Evolutionary conservation across 2,329 filamentous ascomycete species (phyloP).

Genomic region (Colletotrichum orbiculare): DNA sequence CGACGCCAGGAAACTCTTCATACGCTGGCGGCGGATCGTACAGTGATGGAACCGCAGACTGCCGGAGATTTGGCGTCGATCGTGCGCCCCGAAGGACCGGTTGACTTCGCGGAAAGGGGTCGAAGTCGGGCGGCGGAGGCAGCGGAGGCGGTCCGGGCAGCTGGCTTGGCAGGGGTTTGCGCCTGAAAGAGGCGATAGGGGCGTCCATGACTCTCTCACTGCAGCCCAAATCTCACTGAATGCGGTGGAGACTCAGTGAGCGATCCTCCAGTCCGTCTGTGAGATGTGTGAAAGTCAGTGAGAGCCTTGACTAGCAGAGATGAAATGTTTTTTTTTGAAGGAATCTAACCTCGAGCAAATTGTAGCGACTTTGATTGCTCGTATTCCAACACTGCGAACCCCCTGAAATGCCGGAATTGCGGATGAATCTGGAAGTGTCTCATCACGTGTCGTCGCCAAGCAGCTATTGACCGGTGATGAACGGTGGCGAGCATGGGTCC

Average conservation of each 20-base stretch:
- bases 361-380: background rate
- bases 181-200: slow-evolving; percentile 16
- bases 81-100: slow-evolving; percentile 23
- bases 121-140: slow-evolving; percentile 33
- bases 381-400: slow-evolving; percentile 16
- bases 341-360: background rate
- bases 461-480: slow-evolving; percentile 5
- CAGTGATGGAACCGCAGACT: slow-evolving; percentile 8
- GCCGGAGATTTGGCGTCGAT: slow-evolving; percentile 33
- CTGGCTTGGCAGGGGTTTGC: slow-evolving; percentile 33
- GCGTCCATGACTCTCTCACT: slow-evolving; percentile 24
- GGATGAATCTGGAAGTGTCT: slow-evolving; percentile 36
- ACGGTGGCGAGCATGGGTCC: slow-evolving; percentile 16
- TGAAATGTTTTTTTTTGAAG: background rate
- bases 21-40: slow-evolving; percentile 26
- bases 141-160: slow-evolving; percentile 30
- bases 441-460: slow-evolving; percentile 36
- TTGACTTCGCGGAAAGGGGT: slow-evolving; percentile 28
- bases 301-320: background rate
- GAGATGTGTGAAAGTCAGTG: background rate
- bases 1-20: slow-evolving; percentile 30
- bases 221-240: background rate
- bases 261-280: background rate
- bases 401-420: slow-evolving; percentile 7
- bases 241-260: background rate